Evolutionary conservation across 345 rosid genomes (phyloP).

Genomic region (Moringa oleifera): DNA sequence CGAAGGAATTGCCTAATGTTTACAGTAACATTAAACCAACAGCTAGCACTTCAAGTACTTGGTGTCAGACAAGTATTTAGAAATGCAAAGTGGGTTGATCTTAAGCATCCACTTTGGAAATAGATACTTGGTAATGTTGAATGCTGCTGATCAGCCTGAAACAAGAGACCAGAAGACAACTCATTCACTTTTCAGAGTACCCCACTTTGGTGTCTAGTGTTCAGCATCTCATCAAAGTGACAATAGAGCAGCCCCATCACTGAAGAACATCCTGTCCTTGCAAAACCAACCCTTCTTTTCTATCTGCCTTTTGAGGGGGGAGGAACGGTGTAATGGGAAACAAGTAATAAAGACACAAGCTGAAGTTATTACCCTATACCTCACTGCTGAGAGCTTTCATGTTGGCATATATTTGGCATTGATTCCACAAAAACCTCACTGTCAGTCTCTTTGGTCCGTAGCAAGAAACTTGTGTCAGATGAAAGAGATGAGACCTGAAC

Average conservation of each 20-base stretch:
- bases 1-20: slow-evolving; percentile 17
- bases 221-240: slow-evolving; percentile 17
- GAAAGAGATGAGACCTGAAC: slow-evolving; percentile 1
- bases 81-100: slow-evolving; percentile 21
- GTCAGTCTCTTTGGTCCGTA: slow-evolving; percentile 1
- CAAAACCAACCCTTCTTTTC: not conserved
- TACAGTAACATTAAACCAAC: not conserved
- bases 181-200: too few species aligned
- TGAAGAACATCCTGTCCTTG: slow-evolving; percentile 18
- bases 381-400: slow-evolving; percentile 7
- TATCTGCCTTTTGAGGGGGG: not conserved
- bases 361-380: slow-evolving; percentile 11
- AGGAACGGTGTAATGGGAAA: not conserved
- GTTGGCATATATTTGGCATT: slow-evolving; percentile 20
- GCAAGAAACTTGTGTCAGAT: slow-evolving; percentile 14
- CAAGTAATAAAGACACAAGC: slow-evolving; percentile 2
- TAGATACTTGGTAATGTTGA: slow-evolving; percentile 18
- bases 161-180: slow-evolving; percentile 26
- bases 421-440: slow-evolving; percentile 5
- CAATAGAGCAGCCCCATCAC: slow-evolving; percentile 5
- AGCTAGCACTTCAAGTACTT: not conserved
- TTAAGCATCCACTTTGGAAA: slow-evolving; percentile 18
- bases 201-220: too few species aligned
- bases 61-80: slow-evolving; percentile 15
- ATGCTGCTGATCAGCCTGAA: slow-evolving; percentile 19